Base-by-base conservation (phyloP, 768 basidiomycete genomes). In the Leccinum subtestaceum region DNA sequence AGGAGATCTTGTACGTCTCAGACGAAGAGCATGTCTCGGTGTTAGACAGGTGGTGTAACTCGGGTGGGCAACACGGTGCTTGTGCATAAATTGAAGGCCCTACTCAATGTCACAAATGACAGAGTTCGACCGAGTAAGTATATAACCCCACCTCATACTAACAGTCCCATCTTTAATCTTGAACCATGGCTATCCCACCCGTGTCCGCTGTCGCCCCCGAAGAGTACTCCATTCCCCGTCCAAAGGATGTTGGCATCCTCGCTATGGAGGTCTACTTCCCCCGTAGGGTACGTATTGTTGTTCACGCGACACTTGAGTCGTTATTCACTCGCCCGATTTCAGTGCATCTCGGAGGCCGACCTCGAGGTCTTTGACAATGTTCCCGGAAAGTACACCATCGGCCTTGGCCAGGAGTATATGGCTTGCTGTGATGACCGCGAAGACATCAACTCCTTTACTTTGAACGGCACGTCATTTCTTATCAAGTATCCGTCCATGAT, bases 341-440 rank as follows among this genome's bases (percentile, higher is more conserved):
- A 97, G 89, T 97, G 95, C 77, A 91, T 99, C 78, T 95, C 95
- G 9, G 95, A 98, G 77, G 85, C 88, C 55, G 95, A 91, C 63
- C 87, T 99, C 52, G 96, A 98, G 74, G 87, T 81, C 57, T 98
- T 90, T 75, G 96, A 98, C 67, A 91, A 91, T 68, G 96, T 97
- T 47, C 78, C 93, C 69, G 97, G 97, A 60, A 98, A 98, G 78
- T 98, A 99, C 80, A 99, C 97, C 64, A 97, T 98, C 72, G 97
- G 97, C 71, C 87, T 99, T 40, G 97, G 95, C 58, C 93, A 96
- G 75, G 87, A 95, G 74, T 94, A 87, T 81, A 99, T 99, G 97
- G 94, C 96, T 34, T 98, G 93, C 85, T 91, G 91, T 59, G 95
- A 98, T 72, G 97, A 99, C 83, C 87, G 93, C 57, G 97, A 99